phyloP scores from a whole-genome alignment of 1,139 yeast species.

The Groenewaldozyma sp. region DNA sequence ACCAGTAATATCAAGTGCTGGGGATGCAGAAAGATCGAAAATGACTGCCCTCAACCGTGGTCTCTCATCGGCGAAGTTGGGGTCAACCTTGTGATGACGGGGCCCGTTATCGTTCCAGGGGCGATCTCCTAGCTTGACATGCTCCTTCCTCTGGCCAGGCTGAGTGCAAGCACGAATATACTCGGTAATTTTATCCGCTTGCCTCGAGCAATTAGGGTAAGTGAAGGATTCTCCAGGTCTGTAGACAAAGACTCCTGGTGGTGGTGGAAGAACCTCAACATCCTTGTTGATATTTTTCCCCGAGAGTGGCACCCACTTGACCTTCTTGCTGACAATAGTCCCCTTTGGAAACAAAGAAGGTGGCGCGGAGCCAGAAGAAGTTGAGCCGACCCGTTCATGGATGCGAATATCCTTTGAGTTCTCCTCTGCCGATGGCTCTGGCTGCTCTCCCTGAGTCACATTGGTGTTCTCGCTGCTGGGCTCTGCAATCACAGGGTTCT shows the following conservation, averaged over 20 bases:
- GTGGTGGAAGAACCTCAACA: constrained; percentile 61
- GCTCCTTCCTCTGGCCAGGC: constrained; percentile 41
- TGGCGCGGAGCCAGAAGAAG: constrained; percentile 2
- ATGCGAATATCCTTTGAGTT: neutral
- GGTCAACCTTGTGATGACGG: constrained; percentile 23
- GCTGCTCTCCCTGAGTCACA: too few species aligned
- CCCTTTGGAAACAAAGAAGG: neutral
- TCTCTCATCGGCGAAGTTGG: constrained; percentile 39
- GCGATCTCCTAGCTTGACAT: constrained; percentile 50
- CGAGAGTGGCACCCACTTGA: constrained; percentile 66
- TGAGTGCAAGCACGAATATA: constrained; percentile 54
- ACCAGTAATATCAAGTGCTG: constrained; percentile 71
- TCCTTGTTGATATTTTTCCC: constrained; percentile 49
- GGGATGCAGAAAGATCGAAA: constrained; percentile 70
- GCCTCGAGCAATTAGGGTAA: constrained; percentile 72
- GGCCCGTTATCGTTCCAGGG: constrained; percentile 94
- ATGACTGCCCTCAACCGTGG: constrained; percentile 66
- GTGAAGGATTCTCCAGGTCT: constrained; percentile 74
- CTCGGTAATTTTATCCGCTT: constrained; percentile 60
- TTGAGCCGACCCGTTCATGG: neutral
- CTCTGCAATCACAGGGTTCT: constrained; percentile 43
- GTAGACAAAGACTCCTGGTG: constrained; percentile 83
- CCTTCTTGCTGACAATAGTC: constrained; percentile 6
- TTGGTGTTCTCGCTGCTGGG: constrained; percentile 7
- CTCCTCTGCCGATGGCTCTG: neutral